Base-by-base conservation (phyloP, 192 early-diverging fungal genomes). In the Cladochytrium replicatum region DNA sequence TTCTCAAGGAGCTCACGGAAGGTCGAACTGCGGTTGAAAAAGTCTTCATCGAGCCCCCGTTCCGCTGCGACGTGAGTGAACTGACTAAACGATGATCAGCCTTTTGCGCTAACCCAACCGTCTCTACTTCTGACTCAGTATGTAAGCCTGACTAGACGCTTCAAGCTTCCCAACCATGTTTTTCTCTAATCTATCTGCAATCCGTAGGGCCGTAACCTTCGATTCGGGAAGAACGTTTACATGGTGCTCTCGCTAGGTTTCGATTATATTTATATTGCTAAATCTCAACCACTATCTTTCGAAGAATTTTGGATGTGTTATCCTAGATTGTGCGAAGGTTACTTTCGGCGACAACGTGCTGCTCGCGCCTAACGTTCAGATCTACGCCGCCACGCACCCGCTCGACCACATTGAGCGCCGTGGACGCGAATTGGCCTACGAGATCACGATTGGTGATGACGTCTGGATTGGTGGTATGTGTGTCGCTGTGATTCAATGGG, bases 401-500 rank as follows among this genome's bases (percentile, higher is more conserved):
- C 11, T 28, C 9, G 8, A 4, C 8, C 23, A 57, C 15, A 15
- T 7, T 28, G 41, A 57, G n/a, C 30, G 48, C 21, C 46, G 46
- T 38, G 62, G 57, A 4, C 53, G 55, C 2, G 66, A 69, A 30
- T 19, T 67, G 15, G 63, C 55, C 6, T 47, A 55, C 24, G 54
- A 60, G 11, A 69, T 72, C 30, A 55, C 42, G 30, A 95, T 97
- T 44, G 91, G 89, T 21, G 78, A 85, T 43, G 73, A 89, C 55
- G 84, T 85, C 26, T 94, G 89, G 91, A 61, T 97, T 28, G 91
- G 93, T 4, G 93, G 88, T 17, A 69, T n/a, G n/a, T n/a, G n/a
- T n/a, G n/a, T n/a, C n/a, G n/a, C n/a, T n/a, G n/a, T n/a, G n/a
- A n/a, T n/a, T n/a, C n/a, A n/a, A n/a, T n/a, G n/a, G n/a, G n/a